These are phyloP conservation scores for Asterophora lycoperdoides DNA, from an alignment of 768 basidiomycete genomes.

Conservation along the genomic window DNA sequence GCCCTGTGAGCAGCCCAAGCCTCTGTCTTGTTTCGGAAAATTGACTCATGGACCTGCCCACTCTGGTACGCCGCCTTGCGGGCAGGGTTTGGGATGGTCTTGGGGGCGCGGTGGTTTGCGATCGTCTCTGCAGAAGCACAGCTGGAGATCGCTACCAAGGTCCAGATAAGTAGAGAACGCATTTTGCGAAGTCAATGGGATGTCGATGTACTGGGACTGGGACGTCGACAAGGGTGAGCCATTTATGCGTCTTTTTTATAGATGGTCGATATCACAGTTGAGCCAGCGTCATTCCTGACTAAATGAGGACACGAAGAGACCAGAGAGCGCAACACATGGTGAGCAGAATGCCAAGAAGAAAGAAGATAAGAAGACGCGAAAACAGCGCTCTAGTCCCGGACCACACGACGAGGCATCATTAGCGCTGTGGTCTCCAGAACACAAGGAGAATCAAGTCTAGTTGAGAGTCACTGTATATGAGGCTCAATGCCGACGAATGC, in stretches of 20 bases:
- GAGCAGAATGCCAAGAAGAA: slow-evolving; percentile 4
- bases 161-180: neutral
- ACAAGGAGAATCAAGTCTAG: neutral
- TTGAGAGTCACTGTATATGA: neutral
- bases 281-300: neutral
- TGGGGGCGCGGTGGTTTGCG: neutral
- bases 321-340: neutral
- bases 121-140: neutral
- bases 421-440: neutral
- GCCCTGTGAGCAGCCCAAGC: neutral
- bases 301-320: neutral
- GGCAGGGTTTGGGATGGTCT: slow-evolving; percentile 1
- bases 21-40: slow-evolving; percentile 1
- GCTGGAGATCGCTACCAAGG: neutral
- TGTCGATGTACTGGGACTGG: too few species aligned
- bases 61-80: neutral
- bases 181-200: neutral
- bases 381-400: neutral
- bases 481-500: neutral
- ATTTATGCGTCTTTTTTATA: slow-evolving; percentile 1
- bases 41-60: slow-evolving; percentile 2
- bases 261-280: neutral
- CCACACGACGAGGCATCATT: neutral
- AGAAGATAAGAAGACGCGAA: neutral
- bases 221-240: neutral